These are phyloP conservation scores for Neurospora hispaniola DNA, from an alignment of 495 filamentous ascomycete species.

Conservation along the genomic window DNA sequence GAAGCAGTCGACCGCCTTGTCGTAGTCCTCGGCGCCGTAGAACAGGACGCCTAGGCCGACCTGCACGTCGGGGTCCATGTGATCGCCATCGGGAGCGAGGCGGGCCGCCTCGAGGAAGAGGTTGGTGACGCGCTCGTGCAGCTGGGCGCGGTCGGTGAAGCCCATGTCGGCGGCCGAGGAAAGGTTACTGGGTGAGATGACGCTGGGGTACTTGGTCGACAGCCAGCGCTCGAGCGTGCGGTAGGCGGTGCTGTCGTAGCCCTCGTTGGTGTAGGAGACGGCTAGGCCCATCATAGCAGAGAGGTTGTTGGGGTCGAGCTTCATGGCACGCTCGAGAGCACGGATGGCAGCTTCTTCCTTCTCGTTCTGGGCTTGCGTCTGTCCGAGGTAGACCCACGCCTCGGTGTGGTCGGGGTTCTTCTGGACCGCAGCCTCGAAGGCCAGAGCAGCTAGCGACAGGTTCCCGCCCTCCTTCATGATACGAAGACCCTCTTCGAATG, in stretches of 20 bases:
- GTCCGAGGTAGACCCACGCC: slow-evolving; percentile 85
- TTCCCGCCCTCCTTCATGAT: slow-evolving; percentile 91
- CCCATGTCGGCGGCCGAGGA: slow-evolving; percentile 65
- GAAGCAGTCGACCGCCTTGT: slow-evolving; percentile 99
- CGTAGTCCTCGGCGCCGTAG: slow-evolving; percentile 95
- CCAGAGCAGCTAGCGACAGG: slow-evolving; percentile 82
- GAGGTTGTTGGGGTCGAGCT: slow-evolving; percentile 75
- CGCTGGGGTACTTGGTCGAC: slow-evolving; percentile 75
- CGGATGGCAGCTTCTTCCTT: slow-evolving; percentile 97
- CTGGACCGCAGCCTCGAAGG: slow-evolving; percentile 95
- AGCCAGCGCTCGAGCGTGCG: slow-evolving; percentile 96
- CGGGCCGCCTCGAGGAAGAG: slow-evolving; percentile 89
- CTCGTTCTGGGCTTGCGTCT: slow-evolving; percentile 93
- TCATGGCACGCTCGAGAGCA: slow-evolving; percentile 86
- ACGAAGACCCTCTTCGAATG: slow-evolving; percentile 81
- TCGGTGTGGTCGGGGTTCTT: slow-evolving; percentile 78
- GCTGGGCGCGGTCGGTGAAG: slow-evolving; percentile 81
- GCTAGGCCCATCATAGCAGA: slow-evolving; percentile 88
- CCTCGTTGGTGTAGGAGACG: slow-evolving; percentile 98
- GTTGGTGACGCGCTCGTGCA: slow-evolving; percentile 81
- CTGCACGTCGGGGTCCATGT: slow-evolving; percentile 97
- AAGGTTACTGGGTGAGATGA: slow-evolving; percentile 58
- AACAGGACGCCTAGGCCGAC: slow-evolving; percentile 95
- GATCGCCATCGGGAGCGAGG: slow-evolving; percentile 69
- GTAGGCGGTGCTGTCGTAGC: slow-evolving; percentile 94